phyloP scores from a whole-genome alignment of 148 eudicot species.

The Talinum fruticosum region DNA sequence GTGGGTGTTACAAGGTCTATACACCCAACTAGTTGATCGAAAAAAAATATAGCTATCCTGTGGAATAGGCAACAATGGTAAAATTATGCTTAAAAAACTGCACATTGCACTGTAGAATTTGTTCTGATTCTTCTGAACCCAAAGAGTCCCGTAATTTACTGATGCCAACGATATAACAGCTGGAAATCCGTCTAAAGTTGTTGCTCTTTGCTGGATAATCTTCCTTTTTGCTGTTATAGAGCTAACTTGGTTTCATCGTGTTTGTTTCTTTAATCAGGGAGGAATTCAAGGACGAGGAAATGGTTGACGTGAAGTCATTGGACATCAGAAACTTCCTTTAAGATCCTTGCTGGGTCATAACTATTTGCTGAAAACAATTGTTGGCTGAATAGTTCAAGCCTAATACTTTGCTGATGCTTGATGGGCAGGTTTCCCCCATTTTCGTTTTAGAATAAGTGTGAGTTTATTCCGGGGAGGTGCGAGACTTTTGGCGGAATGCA shows the following conservation, averaged over 20 bases:
- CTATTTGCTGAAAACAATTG: slow-evolving; percentile 21
- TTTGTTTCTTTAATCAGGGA: slow-evolving; percentile 50
- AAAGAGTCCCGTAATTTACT: too few relatives aligned
- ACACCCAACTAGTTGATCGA: too few relatives aligned
- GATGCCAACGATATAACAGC: too few relatives aligned
- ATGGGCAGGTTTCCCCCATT: not conserved
- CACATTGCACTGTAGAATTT: too few relatives aligned
- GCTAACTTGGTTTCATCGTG: not conserved
- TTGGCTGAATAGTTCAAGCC: slow-evolving; percentile 18
- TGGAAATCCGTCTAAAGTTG: too few relatives aligned
- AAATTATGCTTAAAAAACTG: too few relatives aligned
- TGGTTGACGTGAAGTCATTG: slow-evolving; percentile 81
- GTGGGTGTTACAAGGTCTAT: too few relatives aligned
- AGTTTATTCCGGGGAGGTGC: slow-evolving; percentile 13
- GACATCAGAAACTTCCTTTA: slow-evolving; percentile 83
- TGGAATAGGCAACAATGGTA: too few relatives aligned
- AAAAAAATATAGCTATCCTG: too few relatives aligned
- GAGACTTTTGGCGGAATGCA: slow-evolving; percentile 6
- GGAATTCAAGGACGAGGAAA: slow-evolving; percentile 86
- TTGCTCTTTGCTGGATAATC: not conserved
- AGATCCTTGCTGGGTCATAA: slow-evolving; percentile 23
- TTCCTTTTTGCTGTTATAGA: not conserved
- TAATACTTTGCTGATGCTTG: slow-evolving; percentile 6
- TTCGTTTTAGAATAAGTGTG: slow-evolving; percentile 22
- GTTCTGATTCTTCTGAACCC: not conserved